Conservation (phyloP, 345 rosid genomes). For the Noccaea caerulescens region DNA sequence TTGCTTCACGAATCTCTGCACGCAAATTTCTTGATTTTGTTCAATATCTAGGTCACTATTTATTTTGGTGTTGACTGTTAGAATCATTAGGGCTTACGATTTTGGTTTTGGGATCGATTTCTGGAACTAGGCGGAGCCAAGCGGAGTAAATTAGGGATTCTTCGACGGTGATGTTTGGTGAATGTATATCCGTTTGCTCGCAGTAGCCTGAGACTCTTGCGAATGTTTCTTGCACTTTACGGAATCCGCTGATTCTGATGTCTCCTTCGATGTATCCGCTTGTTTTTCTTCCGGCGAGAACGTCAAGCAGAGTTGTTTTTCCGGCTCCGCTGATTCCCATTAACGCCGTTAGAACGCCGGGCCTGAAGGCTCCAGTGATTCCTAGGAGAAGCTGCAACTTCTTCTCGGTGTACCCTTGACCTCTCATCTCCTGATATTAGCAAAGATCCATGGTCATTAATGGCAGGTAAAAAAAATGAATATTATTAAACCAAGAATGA, state of each 20-base stretch:
- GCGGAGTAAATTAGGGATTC: slow-evolving; percentile 81
- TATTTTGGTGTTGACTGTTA: slow-evolving; percentile 8
- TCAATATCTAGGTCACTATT: slow-evolving; percentile 6
- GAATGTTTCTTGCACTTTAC: slow-evolving; percentile 72
- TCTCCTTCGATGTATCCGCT: slow-evolving; percentile 75
- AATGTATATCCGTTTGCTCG: slow-evolving; percentile 83
- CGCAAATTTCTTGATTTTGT: neutral
- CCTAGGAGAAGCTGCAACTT: slow-evolving; percentile 67
- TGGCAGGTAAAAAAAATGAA: neutral
- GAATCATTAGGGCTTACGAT: slow-evolving; percentile 42
- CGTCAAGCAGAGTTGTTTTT: slow-evolving; percentile 85
- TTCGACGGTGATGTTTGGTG: slow-evolving; percentile 69
- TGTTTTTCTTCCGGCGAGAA: slow-evolving; percentile 86
- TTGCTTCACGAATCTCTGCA: slow-evolving; percentile 72
- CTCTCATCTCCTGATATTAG: slow-evolving; percentile 60
- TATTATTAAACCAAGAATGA: neutral
- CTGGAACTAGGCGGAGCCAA: slow-evolving; percentile 73
- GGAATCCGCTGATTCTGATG: slow-evolving; percentile 67
- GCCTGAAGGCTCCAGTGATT: slow-evolving; percentile 68
- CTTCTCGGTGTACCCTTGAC: slow-evolving; percentile 51
- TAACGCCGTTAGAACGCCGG: slow-evolving; percentile 78
- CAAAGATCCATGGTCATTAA: neutral
- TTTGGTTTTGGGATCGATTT: slow-evolving; percentile 60
- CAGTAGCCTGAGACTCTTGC: slow-evolving; percentile 88
- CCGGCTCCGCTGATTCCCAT: slow-evolving; percentile 97